Evolutionary conservation across 192 early-diverging fungal species (phyloP), one percentile per base, ranked within the genome.

Genomic region (Coemansia sp.): DNA sequence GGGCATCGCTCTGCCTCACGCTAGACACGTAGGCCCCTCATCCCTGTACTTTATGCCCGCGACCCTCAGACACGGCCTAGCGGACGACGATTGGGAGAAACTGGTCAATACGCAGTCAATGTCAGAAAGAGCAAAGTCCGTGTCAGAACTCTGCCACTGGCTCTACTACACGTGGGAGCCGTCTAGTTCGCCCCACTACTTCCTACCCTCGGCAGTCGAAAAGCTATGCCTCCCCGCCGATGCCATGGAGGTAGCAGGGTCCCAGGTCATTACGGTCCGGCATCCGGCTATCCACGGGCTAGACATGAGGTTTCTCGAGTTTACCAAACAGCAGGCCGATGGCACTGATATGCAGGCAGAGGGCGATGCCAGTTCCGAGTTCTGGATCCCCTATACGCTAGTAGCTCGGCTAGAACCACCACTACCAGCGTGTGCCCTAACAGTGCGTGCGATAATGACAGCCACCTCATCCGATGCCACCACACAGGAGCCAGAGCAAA

Each of bases 141-240:
- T 56, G 53, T 11, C 53, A 12, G 16, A 10, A 8, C 53, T 56
- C 0, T 69, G 71, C 21, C 38, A 47, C 48, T 82, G 79, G 79
- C 67, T 82, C 20, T 57, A 60, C 18, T 82, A 64, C 43, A 36
- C 58, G 2, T 82, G 79, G 79, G 79, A 82, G 62, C 65, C 74
- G 9, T 61, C 73, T 34, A 62, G 23, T 10, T 34, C 53, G 42
- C 38, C 59, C 33, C 79, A 73, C n/a, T 73, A 65, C 16, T 74
- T 82, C 31, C 52, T 76, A 35, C 48, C 79, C 1, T 67, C 67
- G 6, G 14, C 33, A 39, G 45, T 59, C 20, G 58, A 63, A 37
- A 63, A 72, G 55, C 34, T 73, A 47, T 82, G 79, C 47, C 20
- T 73, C 10, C 26, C 31, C 8, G 23, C 64, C 3, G 73, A 76